Evolutionary conservation across 495 filamentous ascomycete species (phyloP), one percentile per base, ranked within the genome.

Genomic region (Aspergillus incahuasiensis): DNA sequence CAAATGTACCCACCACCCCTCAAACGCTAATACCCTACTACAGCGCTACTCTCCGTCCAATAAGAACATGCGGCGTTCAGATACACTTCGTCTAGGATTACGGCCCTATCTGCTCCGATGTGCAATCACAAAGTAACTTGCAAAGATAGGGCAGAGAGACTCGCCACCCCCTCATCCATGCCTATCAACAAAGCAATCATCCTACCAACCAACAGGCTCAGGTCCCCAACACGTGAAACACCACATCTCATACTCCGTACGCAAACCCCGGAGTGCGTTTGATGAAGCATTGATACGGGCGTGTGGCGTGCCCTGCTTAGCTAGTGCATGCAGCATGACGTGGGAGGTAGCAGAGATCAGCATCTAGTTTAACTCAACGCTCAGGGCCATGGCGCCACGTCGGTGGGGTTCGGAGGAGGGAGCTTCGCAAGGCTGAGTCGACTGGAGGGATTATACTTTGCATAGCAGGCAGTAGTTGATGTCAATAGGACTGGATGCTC

Each of bases 251-350:
- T n/a, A n/a, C n/a, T n/a, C n/a, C n/a, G n/a, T n/a, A 28, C 25
- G 34, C 6, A 35, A 35, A 35, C 34, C 25, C 19, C n/a, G n/a
- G 0, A 8, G 12, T 5, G 32, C 16, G 40, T 1, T 22, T 40
- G 34, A 51, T 16, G 38, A 6, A 51, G 12, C 48, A 22, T 40
- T 28, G 12, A 35, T 35, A 35, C 13, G 34, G 25, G 34, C n/a
- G 19, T 20, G 24, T 40, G 32, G 32, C 32, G 32, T 35, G 12
- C 8, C 8, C 32, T 35, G 8, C 32, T n/a, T 21, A 5, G 4
- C 19, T 42, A 47, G 43, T 34, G 22, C 51, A 57, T 57, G 55
- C 55, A 52, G 21, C 16, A 57, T 57, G 55, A 57, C 55, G 55
- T 57, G 48, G 42, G 55, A 46, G 55, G 54, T 44, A 40, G 38